Base-by-base conservation (phyloP, 345 rosid species). In the Brassica carinata region DNA sequence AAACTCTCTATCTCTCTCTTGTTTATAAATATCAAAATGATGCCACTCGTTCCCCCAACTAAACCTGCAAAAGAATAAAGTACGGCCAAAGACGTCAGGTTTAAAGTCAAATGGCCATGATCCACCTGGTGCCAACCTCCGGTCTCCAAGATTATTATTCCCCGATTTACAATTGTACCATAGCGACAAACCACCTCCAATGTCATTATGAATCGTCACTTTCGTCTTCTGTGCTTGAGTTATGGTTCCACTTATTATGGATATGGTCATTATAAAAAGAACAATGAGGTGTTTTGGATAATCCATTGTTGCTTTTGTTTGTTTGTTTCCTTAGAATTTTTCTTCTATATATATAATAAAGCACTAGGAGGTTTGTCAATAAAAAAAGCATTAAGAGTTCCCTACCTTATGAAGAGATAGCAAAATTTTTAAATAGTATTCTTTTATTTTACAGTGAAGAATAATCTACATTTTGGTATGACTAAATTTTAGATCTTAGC, bases 11-110 rank as follows among this genome's bases (percentile, higher is more conserved):
- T 67, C 71, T 67, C 71, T 67, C 15, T 2, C 38, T 11, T 38
- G 31, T 5, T 18, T 38, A 18, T 67, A 67, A 7, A 67, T 67
- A 67, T 67, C 71, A 38, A 38, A 38, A 19, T 38, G 6, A 38
- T 38, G 55, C 71, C 53, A 38, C 55, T 67, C 53, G 9, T 1
- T 38, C 30, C 15, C 71, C 71, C 71, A 67, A 67, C 71, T 67
- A 67, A 69, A 69, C 8, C 11, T 69, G 19, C 72, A 69, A 13
- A 43, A 40, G 48, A 5, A 68, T 6, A 68, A 68, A 23, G 72
- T 68, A 11, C 72, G 31, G 72, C 72, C 72, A 14, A 68, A 68
- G 11, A 68, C 2, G 23, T 68, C 18, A 13, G 57, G 57, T 23
- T 38, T 68, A 45, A 69, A 69, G 10, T 9, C 1, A 27, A 69